phyloP scores from a whole-genome alignment of 2,329 filamentous ascomycete genomes.

The Cladophialophora exuberans region DNA sequence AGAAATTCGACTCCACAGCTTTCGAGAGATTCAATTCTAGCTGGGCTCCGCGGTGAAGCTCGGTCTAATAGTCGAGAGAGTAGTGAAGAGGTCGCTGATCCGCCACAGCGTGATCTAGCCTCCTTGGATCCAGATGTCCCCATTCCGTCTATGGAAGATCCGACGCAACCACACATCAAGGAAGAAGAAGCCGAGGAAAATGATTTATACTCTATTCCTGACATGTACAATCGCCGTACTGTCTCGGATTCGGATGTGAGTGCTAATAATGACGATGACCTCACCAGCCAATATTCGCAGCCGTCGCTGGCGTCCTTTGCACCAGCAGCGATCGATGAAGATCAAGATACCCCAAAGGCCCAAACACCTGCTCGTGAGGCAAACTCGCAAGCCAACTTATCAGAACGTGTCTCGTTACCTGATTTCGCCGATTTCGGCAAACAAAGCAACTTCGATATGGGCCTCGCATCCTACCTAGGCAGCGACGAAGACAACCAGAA shows the following conservation, averaged over 20 bases:
- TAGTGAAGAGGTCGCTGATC: conserved; percentile 44
- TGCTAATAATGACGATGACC: conserved; percentile 48
- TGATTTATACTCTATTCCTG: conserved; percentile 69
- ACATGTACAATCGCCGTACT: conserved; percentile 61
- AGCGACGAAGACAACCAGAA: conserved; percentile 21
- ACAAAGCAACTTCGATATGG: conserved; percentile 57
- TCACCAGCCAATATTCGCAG: conserved; percentile 57
- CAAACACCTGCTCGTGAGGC: conserved; percentile 34
- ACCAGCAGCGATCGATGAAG: conserved; percentile 41
- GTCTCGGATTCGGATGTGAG: conserved; percentile 40
- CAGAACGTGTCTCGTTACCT: conserved; percentile 46
- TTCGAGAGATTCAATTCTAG: conserved; percentile 89
- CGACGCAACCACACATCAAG: conserved; percentile 55
- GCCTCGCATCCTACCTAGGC: conserved; percentile 59
- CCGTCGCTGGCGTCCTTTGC: conserved; percentile 39
- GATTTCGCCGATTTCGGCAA: conserved; percentile 54
- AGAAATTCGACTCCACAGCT: conserved; percentile 59
- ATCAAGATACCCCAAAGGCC: conserved; percentile 51
- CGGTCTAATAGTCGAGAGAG: conserved; percentile 55
- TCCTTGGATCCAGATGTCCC: conserved; percentile 82
- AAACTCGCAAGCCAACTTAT: conserved; percentile 2
- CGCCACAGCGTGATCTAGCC: conserved; percentile 29
- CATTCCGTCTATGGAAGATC: conserved; percentile 80
- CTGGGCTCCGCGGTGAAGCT: conserved; percentile 68
- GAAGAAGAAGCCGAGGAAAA: conserved; percentile 62